Evolutionary conservation across 805 yeast genomes (phyloP).

Genomic region (Myxozyma monticola): DNA sequence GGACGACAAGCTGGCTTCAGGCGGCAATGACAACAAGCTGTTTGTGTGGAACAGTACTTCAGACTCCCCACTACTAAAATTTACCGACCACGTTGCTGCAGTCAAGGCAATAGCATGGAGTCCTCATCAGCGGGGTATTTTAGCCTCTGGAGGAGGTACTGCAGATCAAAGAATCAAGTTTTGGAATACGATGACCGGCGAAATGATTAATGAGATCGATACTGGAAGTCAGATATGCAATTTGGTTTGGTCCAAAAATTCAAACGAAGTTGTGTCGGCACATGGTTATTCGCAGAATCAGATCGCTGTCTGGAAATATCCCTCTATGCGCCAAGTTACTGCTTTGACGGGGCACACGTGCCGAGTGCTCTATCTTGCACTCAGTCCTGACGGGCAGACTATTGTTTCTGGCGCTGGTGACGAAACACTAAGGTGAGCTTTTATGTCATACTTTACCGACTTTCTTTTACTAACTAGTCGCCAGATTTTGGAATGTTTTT

Average conservation of each 20-base stretch:
- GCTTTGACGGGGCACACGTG: constrained; percentile 92
- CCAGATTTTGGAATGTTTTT: constrained; percentile 83
- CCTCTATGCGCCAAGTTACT: constrained; percentile 88
- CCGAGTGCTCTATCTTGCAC: constrained; percentile 81
- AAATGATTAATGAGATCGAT: constrained; percentile 73
- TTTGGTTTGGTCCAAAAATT: constrained; percentile 86
- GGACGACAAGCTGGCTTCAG: constrained; percentile 88
- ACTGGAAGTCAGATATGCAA: constrained; percentile 97
- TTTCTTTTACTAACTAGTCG: neutral
- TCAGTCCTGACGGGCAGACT: constrained; percentile 95
- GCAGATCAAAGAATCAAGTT: constrained; percentile 86
- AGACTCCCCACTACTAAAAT: constrained; percentile 64
- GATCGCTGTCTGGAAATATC: constrained; percentile 90
- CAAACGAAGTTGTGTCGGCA: constrained; percentile 89
- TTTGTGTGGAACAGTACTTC: constrained; percentile 84
- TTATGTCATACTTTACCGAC: neutral
- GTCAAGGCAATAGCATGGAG: constrained; percentile 98
- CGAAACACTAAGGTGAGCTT: constrained; percentile 70
- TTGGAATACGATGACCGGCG: constrained; percentile 87
- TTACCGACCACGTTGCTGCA: constrained; percentile 87
- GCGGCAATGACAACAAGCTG: constrained; percentile 89
- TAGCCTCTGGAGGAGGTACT: constrained; percentile 97
- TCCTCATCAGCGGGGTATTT: constrained; percentile 89
- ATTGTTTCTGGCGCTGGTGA: constrained; percentile 99
- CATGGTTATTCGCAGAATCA: constrained; percentile 94